A percentile compares a stretch with the other conserved stretches of the same genome.
Conservation (phyloP, 306 rosid species). For the Leucaena leucocephala region DNA sequence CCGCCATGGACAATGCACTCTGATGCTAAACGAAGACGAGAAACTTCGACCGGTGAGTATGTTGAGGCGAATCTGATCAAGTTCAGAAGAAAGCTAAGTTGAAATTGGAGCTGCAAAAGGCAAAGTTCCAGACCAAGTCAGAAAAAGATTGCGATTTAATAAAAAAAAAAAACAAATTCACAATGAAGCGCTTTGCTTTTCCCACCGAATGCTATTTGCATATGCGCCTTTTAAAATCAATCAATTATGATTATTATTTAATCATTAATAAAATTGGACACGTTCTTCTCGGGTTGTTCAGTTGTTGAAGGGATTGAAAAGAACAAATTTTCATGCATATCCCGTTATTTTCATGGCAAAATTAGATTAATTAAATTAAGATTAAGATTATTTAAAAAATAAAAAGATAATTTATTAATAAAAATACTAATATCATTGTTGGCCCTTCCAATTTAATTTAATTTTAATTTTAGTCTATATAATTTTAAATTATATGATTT, state of each 20-base stretch:
- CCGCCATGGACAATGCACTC: constrained; percentile 45
- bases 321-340: background rate
- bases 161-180: background rate
- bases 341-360: background rate
- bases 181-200: constrained; percentile 16
- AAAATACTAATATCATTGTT: too few species aligned
- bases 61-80: background rate
- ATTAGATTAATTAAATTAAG: too few species aligned
- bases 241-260: background rate
- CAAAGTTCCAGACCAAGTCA: background rate
- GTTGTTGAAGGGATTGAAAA: background rate
- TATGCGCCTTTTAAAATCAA: background rate
- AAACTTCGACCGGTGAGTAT: background rate
- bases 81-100: background rate
- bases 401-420: too few species aligned
- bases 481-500: too few species aligned
- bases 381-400: too few species aligned
- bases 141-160: background rate
- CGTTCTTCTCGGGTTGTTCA: background rate
- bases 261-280: background rate
- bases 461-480: too few species aligned
- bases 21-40: background rate
- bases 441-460: too few species aligned
- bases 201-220: background rate
- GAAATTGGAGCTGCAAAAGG: background rate